Evolutionary conservation across 371 early-diverging fungal genomes (phyloP).

Genomic region (Mucor saturninus): DNA sequence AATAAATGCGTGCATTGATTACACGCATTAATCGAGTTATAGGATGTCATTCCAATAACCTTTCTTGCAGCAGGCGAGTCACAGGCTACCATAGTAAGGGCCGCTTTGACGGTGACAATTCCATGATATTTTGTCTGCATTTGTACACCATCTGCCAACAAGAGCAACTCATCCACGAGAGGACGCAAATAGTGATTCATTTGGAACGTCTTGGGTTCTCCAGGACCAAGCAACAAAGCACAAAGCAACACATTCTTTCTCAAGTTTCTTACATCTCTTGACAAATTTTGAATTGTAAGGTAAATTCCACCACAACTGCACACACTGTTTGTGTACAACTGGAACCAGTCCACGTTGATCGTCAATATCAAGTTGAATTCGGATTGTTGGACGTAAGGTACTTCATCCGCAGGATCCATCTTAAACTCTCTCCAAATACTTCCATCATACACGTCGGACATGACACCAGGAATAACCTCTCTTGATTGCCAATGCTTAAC

Average conservation of each 20-base stretch:
- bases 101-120: slow-evolving; percentile 9
- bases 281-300: slow-evolving; percentile 19
- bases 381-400: neutral
- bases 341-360: slow-evolving; percentile 24
- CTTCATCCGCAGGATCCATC: neutral
- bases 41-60: slow-evolving; percentile 13
- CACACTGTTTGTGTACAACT: neutral
- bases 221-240: slow-evolving; percentile 23
- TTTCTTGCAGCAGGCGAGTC: slow-evolving; percentile 21
- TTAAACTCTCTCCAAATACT: neutral
- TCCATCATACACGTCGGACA: neutral
- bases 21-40: slow-evolving; percentile 8
- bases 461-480: neutral
- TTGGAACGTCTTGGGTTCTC: slow-evolving; percentile 13
- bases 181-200: slow-evolving; percentile 22
- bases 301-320: slow-evolving; percentile 19
- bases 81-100: slow-evolving; percentile 12
- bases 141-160: slow-evolving; percentile 11
- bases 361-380: slow-evolving; percentile 3
- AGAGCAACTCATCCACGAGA: slow-evolving; percentile 13
- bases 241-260: slow-evolving; percentile 20
- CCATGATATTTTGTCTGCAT: slow-evolving; percentile 4
- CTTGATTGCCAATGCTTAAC: neutral
- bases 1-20: slow-evolving; percentile 3
- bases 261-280: slow-evolving; percentile 4